Evolutionary conservation across 2,329 filamentous ascomycete species (phyloP), one percentile per base, ranked within the genome.

Genomic region (Emergomyces orientalis): DNA sequence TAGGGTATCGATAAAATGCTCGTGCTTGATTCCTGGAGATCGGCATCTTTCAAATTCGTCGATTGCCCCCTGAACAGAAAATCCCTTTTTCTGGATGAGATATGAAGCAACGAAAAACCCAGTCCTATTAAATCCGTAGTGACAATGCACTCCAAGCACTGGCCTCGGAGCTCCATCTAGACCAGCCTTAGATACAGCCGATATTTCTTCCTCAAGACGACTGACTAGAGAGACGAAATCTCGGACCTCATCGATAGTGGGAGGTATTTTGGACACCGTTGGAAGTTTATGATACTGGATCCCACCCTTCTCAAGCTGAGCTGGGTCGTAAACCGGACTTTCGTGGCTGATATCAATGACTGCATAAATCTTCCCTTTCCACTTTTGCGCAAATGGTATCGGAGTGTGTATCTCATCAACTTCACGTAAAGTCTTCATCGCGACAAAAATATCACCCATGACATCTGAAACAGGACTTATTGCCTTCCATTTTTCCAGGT

Each of bases 101-200:
- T 97, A 97, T 70, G 87, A 91, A 39, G 90, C 88, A 59, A 97
- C 85, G 71, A 97, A 89, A 73, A 93, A 96, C 0, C 93, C 93
- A 0, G 93, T 97, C 27, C 92, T 84, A 73, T 97, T 97, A 78
- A 95, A 97, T 0, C 93, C 93, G 69, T 97, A 97, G 71, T 97
- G 93, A 70, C 93, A 97, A 73, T 97, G 93, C 0, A 96, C 90
- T 2, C 88, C 92, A 60, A 96, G 84, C 57, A 87, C 70, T 17
- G 77, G 76, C n/a, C 73, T 73, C 25, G 67, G 69, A 14, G 39
- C 14, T 19, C 45, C 59, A n/a, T 55, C 62, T 17, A 67, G 62
- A 45, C 70, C 11, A 62, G 78, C 25, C 76, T 74, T n/a, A 49
- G 74, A 75, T 66, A 78, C 73, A 34, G 74, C 69, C 58, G 77